A percentile compares a stretch with the other conserved stretches of the same genome.
phyloP scores from a whole-genome alignment of 2,329 filamentous ascomycete species.

The Pseudopyrenochaeta lycopersici region DNA sequence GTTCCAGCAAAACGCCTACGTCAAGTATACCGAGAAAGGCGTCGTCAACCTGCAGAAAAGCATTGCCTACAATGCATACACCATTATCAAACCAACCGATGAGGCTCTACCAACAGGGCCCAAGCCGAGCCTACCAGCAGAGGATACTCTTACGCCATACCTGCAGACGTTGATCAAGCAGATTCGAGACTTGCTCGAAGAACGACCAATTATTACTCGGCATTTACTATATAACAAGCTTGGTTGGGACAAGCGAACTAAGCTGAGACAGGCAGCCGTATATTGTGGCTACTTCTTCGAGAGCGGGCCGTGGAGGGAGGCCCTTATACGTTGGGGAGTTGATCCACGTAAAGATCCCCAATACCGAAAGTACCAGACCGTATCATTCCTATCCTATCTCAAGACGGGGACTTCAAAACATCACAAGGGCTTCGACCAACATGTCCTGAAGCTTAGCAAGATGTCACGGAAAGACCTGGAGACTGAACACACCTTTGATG shows the following conservation, averaged over 20 bases:
- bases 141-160: constrained; percentile 61
- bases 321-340: constrained; percentile 83
- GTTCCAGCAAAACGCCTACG: constrained; percentile 86
- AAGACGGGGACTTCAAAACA: constrained; percentile 38
- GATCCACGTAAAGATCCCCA: constrained; percentile 82
- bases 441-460: constrained; percentile 32
- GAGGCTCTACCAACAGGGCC: constrained; percentile 68
- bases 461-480: constrained; percentile 34
- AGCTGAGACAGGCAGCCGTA: constrained; percentile 77
- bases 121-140: constrained; percentile 64
- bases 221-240: constrained; percentile 81
- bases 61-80: constrained; percentile 47
- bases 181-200: constrained; percentile 71
- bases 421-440: constrained; percentile 34
- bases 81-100: constrained; percentile 68
- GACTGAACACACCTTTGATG: constrained; percentile 79
- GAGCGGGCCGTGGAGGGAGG: constrained; percentile 90
- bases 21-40: constrained; percentile 64
- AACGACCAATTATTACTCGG: constrained; percentile 86
- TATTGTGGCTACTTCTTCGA: constrained; percentile 93
- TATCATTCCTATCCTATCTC: constrained; percentile 56
- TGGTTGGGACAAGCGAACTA: constrained; percentile 59
- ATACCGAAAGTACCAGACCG: constrained; percentile 85
- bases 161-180: constrained; percentile 71
- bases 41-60: constrained; percentile 41